Conservation (phyloP, 345 rosid species). For the Litchi chinensis region DNA sequence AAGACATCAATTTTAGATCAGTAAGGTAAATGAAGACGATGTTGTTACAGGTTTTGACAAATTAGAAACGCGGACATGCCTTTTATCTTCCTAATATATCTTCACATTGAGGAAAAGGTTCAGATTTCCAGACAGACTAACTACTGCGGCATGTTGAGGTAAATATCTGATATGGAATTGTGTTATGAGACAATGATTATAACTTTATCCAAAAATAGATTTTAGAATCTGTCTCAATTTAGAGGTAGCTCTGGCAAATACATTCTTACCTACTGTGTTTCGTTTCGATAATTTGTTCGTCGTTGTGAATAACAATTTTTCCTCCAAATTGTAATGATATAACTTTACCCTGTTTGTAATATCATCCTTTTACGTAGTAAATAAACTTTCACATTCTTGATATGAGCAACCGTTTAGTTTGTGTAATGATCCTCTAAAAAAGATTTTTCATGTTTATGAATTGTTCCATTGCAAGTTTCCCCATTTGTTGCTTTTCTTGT, state of each 20-base stretch:
- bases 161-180: slow-evolving; percentile 28
- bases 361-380: neutral
- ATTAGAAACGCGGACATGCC: slow-evolving; percentile 13
- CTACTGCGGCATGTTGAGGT: slow-evolving; percentile 29
- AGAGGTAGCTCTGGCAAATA: neutral
- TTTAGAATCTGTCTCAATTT: neutral
- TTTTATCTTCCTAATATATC: neutral
- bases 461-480: neutral
- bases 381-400: neutral
- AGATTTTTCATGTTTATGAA: neutral
- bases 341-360: neutral
- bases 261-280: neutral
- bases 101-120: slow-evolving; percentile 14
- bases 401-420: no score
- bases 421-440: neutral
- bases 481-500: neutral
- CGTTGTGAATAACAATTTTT: neutral
- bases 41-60: slow-evolving; percentile 29
- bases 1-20: neutral
- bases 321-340: neutral
- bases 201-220: neutral
- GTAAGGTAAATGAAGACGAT: slow-evolving; percentile 19
- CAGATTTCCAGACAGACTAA: slow-evolving; percentile 3
- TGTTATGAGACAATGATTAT: slow-evolving; percentile 10
- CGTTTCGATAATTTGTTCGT: neutral